A percentile compares a stretch with the other conserved stretches of the same genome.
phyloP scores from a whole-genome alignment of 139 green algal species.

The Picochlorum sp. region DNA sequence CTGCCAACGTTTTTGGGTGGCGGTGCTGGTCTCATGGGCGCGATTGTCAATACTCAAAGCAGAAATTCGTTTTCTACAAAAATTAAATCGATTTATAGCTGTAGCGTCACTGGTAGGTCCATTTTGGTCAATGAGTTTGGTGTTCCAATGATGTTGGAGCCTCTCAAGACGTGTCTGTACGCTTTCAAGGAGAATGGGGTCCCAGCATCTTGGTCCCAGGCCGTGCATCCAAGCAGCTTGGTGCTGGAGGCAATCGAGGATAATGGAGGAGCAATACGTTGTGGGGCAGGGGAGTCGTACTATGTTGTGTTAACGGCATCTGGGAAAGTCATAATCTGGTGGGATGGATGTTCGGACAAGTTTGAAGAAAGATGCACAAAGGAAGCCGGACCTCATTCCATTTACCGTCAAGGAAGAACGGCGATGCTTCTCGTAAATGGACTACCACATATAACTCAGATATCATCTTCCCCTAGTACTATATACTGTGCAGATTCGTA shows the following conservation, averaged over 20 bases:
- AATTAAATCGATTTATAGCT: not conserved
- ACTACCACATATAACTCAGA: not conserved
- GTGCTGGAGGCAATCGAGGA: constrained; percentile 13
- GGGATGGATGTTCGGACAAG: not conserved
- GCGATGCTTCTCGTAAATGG: not conserved
- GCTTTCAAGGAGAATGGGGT: not conserved
- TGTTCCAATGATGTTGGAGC: not conserved
- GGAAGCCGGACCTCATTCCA: not conserved
- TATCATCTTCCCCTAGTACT: not conserved
- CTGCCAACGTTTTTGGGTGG: not conserved
- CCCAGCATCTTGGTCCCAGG: not conserved
- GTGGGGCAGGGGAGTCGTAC: constrained; percentile 47
- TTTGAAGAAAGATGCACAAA: not conserved
- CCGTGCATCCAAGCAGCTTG: not conserved
- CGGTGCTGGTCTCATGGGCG: not conserved
- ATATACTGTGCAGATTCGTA: not conserved
- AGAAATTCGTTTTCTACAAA: not conserved
- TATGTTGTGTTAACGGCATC: constrained; percentile 32
- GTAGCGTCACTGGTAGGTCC: not conserved
- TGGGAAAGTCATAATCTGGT: constrained; percentile 50
- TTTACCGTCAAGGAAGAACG: not conserved
- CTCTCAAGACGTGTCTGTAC: not conserved
- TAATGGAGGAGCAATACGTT: constrained; percentile 33
- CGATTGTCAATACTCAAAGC: not conserved
- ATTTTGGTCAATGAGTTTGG: not conserved